Conservation (phyloP, 2,329 filamentous ascomycete genomes). For the Apiospora saccharicola region DNA sequence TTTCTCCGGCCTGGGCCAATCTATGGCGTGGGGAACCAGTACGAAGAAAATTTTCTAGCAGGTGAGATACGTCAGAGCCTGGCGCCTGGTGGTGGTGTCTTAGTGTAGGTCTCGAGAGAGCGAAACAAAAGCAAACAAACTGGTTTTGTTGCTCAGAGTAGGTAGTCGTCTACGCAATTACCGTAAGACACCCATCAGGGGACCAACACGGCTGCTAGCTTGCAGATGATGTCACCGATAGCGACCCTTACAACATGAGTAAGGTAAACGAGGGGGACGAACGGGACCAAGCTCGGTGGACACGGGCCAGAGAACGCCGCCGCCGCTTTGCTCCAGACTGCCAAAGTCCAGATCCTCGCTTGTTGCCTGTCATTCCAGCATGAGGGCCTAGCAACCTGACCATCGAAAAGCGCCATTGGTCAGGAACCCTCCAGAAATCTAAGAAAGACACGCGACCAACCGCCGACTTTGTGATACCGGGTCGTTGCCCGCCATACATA, state of each 20-base stretch:
- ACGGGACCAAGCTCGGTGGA: slow-evolving; percentile 14
- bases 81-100: neutral
- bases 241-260: slow-evolving; percentile 7
- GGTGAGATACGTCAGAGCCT: neutral
- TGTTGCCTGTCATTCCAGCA: slow-evolving; percentile 15
- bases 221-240: slow-evolving; percentile 9
- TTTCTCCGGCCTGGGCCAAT: slow-evolving; percentile 9
- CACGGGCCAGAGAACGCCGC: slow-evolving; percentile 7
- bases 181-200: neutral
- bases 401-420: neutral
- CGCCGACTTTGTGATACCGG: slow-evolving; percentile 20
- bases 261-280: slow-evolving; percentile 16
- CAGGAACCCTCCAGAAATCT: neutral
- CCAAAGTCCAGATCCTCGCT: slow-evolving; percentile 12
- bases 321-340: neutral
- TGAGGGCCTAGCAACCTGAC: neutral
- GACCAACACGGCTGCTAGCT: neutral
- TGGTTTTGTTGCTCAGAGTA: neutral
- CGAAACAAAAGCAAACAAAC: neutral
- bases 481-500: neutral
- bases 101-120: neutral
- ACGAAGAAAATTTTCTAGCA: neutral
- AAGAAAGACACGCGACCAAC: slow-evolving; percentile 20
- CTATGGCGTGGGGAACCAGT: neutral
- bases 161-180: neutral